Conservation (phyloP, 805 yeast species). For the Danielia oregonensis region DNA sequence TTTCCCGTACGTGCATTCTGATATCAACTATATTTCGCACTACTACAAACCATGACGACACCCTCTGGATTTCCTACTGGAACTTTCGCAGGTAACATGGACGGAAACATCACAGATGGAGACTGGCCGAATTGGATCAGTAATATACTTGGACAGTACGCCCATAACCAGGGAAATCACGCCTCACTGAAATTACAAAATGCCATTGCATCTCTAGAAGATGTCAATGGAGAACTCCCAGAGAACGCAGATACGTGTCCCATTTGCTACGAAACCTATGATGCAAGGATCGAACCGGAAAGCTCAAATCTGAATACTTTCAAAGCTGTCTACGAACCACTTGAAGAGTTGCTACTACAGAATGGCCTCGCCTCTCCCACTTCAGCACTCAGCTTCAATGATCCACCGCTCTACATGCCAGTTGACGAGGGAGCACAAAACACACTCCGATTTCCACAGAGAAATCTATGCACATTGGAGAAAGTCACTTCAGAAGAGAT, state of each 20-base stretch:
- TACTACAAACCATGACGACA: too few relatives aligned
- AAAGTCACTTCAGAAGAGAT: constrained; percentile 7
- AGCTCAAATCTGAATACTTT: too few relatives aligned
- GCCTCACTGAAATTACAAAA: constrained; percentile 22
- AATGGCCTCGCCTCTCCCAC: too few relatives aligned
- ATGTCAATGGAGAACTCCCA: constrained; percentile 18
- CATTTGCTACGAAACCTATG: constrained; percentile 38
- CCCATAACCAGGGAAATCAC: constrained; percentile 28
- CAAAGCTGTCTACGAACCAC: too few relatives aligned
- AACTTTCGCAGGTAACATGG: constrained; percentile 13
- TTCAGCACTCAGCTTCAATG: too few relatives aligned
- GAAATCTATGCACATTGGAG: constrained; percentile 5
- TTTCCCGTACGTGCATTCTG: too few relatives aligned
- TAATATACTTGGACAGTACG: constrained; percentile 29
- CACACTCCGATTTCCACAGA: constrained; percentile 11
- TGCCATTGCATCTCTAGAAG: constrained; percentile 32
- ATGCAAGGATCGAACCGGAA: too few relatives aligned
- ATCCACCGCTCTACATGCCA: constrained; percentile 14
- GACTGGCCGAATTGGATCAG: constrained; percentile 18
- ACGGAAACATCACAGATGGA: constrained; percentile 12
- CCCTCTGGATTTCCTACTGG: constrained; percentile 13
- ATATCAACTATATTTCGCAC: too few relatives aligned
- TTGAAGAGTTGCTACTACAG: too few relatives aligned
- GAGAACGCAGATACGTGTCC: constrained; percentile 29
- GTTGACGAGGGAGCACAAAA: constrained; percentile 8